A percentile compares a stretch with the other conserved stretches of the same genome.
Conservation (phyloP, 2,329 filamentous ascomycete species). For the Diaporthe citrichinensis region DNA sequence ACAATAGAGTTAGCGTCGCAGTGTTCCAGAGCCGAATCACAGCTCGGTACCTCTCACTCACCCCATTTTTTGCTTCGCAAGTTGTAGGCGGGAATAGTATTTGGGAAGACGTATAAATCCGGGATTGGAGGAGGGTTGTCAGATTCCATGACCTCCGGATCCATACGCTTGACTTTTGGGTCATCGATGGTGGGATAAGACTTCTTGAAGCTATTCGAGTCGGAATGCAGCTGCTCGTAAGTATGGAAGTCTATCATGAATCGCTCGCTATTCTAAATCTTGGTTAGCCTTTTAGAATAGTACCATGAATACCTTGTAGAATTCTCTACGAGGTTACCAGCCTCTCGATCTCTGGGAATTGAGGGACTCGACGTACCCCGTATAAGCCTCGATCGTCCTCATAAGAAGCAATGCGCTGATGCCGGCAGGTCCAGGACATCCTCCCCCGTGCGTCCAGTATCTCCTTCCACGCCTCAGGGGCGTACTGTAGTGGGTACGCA, state of each 20-base stretch:
- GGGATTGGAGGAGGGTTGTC: background rate
- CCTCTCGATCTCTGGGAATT: background rate
- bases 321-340: background rate
- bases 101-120: background rate
- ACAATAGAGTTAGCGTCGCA: constrained; percentile 25
- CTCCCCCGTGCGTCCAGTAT: background rate
- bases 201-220: background rate
- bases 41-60: background rate
- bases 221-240: background rate
- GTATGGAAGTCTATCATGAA: background rate
- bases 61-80: background rate
- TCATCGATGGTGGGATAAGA: background rate
- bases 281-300: background rate
- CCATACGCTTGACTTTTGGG: background rate
- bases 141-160: background rate
- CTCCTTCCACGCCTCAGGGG: background rate
- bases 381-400: background rate
- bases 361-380: background rate
- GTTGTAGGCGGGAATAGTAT: background rate
- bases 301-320: background rate
- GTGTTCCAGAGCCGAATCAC: background rate
- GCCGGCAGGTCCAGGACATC: background rate
- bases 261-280: background rate
- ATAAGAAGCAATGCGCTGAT: constrained; percentile 1
- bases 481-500: background rate